Percentiles rank a stretch among this genome's conserved stretches.
These are phyloP conservation scores for Jamesozyma lodderae DNA, from an alignment of 805 yeast genomes.

Conservation along the genomic window DNA sequence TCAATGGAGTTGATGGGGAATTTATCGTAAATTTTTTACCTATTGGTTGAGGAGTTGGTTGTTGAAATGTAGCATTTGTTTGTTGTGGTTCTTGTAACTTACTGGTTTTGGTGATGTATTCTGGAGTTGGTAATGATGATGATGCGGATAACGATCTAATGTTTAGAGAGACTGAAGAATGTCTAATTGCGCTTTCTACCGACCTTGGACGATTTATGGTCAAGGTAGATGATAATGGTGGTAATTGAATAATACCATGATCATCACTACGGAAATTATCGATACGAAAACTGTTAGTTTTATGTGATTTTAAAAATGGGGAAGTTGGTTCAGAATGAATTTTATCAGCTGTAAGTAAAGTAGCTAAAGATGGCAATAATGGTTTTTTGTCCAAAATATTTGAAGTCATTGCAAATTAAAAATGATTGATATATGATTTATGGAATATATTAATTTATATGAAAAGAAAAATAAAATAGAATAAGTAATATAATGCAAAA, in stretches of 20 bases:
- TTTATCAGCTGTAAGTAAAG: constrained; percentile 9
- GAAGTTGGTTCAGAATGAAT: constrained; percentile 13
- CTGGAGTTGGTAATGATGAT: not conserved
- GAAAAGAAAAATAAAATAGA: no score
- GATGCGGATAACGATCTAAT: not conserved
- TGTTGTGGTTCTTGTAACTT: not conserved
- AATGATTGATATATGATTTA: no score
- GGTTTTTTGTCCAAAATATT: constrained; percentile 5
- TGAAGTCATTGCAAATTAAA: not conserved
- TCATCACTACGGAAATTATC: constrained; percentile 19
- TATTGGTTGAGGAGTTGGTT: not conserved
- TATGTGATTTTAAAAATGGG: constrained; percentile 13
- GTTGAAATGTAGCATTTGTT: not conserved
- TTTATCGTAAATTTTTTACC: constrained; percentile 1
- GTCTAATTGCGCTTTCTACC: constrained; percentile 22
- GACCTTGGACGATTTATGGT: constrained; percentile 17
- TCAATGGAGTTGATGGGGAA: constrained; percentile 15
- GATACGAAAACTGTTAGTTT: no score
- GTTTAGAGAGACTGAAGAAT: not conserved
- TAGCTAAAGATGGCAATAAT: constrained; percentile 20
- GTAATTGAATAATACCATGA: constrained; percentile 24
- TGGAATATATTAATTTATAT: no score
- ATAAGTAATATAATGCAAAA: no score
- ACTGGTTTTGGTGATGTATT: not conserved
- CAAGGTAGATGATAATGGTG: constrained; percentile 21